phyloP scores from a whole-genome alignment of 2,329 filamentous ascomycete genomes.

The Penicillium vulpinum region DNA sequence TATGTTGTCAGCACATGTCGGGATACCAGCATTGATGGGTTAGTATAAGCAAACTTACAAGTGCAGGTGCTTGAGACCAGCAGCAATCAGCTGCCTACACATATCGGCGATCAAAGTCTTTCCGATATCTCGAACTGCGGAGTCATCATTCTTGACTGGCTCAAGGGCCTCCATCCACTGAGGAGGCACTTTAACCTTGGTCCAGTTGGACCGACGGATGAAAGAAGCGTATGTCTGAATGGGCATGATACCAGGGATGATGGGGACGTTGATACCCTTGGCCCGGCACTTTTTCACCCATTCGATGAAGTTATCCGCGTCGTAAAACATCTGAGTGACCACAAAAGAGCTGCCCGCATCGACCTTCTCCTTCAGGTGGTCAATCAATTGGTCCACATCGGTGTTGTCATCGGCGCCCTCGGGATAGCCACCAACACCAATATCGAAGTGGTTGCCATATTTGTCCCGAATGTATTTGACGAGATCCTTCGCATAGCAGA shows the following conservation, averaged over 20 bases:
- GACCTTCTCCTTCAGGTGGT: constrained; percentile 95
- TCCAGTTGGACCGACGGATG: constrained; percentile 84
- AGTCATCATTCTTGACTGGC: constrained; percentile 94
- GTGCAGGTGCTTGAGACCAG: constrained; percentile 84
- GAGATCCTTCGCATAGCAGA: constrained; percentile 88
- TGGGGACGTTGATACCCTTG: constrained; percentile 78
- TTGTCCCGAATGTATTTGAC: constrained; percentile 77
- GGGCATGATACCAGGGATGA: constrained; percentile 86
- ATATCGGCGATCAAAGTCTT: constrained; percentile 84
- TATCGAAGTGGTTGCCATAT: constrained; percentile 91
- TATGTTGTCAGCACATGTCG: neutral
- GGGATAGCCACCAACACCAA: constrained; percentile 94
- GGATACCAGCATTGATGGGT: neutral
- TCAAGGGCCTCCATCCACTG: constrained; percentile 81
- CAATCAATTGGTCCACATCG: constrained; percentile 78
- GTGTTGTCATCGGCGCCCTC: constrained; percentile 94
- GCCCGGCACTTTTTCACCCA: constrained; percentile 88
- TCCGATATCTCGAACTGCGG: constrained; percentile 84
- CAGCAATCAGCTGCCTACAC: constrained; percentile 80
- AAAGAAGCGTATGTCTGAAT: constrained; percentile 96
- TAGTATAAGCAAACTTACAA: constrained; percentile 58
- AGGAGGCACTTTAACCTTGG: constrained; percentile 78
- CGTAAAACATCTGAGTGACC: constrained; percentile 99
- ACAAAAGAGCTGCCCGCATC: constrained; percentile 92
- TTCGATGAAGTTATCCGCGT: constrained; percentile 87